A percentile compares a stretch with the other conserved stretches of the same genome.
Evolutionary conservation across 73 alveolate species (phyloP).

Genomic region (Paramecium caudatum): DNA sequence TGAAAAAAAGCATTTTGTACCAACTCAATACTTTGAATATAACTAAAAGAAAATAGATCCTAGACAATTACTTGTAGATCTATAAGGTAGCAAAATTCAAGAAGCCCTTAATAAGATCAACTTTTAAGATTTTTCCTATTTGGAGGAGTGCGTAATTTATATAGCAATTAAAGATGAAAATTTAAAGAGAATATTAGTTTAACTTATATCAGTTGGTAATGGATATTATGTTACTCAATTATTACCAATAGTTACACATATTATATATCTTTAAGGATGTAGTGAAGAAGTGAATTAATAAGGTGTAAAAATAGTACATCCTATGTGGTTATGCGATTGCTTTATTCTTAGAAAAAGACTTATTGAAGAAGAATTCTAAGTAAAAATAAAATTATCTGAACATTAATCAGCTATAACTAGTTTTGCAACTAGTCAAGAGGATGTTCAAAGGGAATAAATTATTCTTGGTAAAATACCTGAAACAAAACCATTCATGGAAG

Average conservation of each 20-base stretch:
- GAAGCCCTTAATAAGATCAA: slow-evolving; percentile 25
- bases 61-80: not conserved
- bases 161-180: slow-evolving; percentile 57
- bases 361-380: slow-evolving; percentile 40
- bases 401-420: not conserved
- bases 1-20: slow-evolving; percentile 31
- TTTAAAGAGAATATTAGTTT: not conserved
- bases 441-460: slow-evolving; percentile 41
- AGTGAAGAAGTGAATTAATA: not conserved
- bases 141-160: not conserved
- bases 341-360: slow-evolving; percentile 19
- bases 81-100: not conserved
- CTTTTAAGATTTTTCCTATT: not conserved
- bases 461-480: slow-evolving; percentile 38
- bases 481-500: not conserved
- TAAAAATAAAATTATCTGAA: not conserved
- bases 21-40: slow-evolving; percentile 1
- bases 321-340: slow-evolving; percentile 59
- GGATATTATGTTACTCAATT: slow-evolving; percentile 23
- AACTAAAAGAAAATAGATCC: slow-evolving; percentile 6
- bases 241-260: slow-evolving; percentile 27
- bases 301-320: not conserved
- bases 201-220: slow-evolving; percentile 42
- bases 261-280: not conserved
- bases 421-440: slow-evolving; percentile 19